A percentile compares a stretch with the other conserved stretches of the same genome.
phyloP scores from a whole-genome alignment of 202 grass and related monocot genomes.

The Hordeum pubiflorum region DNA sequence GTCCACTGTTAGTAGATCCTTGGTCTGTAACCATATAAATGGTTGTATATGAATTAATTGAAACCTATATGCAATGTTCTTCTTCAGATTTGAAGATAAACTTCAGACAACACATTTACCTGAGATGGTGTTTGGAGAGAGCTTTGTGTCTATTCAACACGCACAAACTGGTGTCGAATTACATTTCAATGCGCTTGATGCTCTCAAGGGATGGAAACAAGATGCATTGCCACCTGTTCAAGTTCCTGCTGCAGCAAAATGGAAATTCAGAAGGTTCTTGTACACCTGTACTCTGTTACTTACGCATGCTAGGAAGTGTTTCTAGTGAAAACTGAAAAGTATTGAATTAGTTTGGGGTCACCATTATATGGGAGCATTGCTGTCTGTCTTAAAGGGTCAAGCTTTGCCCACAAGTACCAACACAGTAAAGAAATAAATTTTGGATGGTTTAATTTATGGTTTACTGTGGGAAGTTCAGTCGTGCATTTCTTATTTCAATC shows the following conservation, averaged over 20 bases:
- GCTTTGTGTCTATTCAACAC: slow-evolving; percentile 62
- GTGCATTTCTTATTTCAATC: neutral
- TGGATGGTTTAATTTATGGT: neutral
- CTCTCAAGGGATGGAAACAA: slow-evolving; percentile 83
- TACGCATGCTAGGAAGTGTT: neutral
- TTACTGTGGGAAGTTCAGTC: neutral
- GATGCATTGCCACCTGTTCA: slow-evolving; percentile 83
- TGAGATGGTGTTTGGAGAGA: slow-evolving; percentile 95
- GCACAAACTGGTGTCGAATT: slow-evolving; percentile 48
- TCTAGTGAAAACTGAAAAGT: neutral
- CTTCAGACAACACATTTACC: slow-evolving; percentile 80
- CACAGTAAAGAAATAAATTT: neutral
- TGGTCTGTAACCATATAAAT: neutral
- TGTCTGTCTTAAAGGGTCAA: neutral
- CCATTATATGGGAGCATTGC: neutral
- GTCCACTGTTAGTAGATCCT: neutral
- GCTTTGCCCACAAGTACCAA: neutral
- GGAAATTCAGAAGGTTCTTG: slow-evolving; percentile 89
- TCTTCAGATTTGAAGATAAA: slow-evolving; percentile 63
- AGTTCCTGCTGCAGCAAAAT: slow-evolving; percentile 89
- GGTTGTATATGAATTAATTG: neutral
- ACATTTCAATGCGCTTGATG: slow-evolving; percentile 80
- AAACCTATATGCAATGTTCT: slow-evolving; percentile 1
- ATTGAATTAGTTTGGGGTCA: neutral
- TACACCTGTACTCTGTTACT: neutral